Percentiles rank a stretch among this genome's conserved stretches.
Conservation (phyloP, 2,329 filamentous ascomycete species). For the Orbilia ellipsospora region DNA sequence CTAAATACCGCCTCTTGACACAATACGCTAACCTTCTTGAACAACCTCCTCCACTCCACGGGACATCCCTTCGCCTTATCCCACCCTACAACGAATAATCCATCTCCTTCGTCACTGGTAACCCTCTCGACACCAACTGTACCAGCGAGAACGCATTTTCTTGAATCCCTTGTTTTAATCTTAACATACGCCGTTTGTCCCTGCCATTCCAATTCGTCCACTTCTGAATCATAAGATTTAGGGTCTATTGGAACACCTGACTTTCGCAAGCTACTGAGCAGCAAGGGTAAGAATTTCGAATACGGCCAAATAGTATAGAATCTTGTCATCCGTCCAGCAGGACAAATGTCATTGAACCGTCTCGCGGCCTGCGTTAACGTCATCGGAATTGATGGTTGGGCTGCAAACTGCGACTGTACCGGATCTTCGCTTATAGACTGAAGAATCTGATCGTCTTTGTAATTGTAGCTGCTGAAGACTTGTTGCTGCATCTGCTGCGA, state of each 20-base stretch:
- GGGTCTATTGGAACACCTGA: constrained; percentile 74
- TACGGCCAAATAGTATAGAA: constrained; percentile 88
- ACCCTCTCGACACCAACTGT: constrained; percentile 79
- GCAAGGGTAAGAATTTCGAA: constrained; percentile 78
- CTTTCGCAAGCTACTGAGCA: constrained; percentile 83
- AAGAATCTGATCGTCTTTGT: constrained; percentile 42
- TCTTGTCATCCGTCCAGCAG: constrained; percentile 83
- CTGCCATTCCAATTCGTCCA: constrained; percentile 32
- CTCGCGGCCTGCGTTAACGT: constrained; percentile 89
- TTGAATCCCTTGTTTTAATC: constrained; percentile 78
- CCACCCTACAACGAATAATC: constrained; percentile 86
- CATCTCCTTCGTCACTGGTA: constrained; percentile 67
- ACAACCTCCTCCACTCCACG: constrained; percentile 93
- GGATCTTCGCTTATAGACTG: constrained; percentile 48
- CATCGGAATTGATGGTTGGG: constrained; percentile 79
- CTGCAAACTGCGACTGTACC: constrained; percentile 80
- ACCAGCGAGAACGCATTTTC: constrained; percentile 78
- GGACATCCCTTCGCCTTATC: constrained; percentile 96
- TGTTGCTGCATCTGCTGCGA: constrained; percentile 66
- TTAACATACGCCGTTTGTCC: constrained; percentile 66
- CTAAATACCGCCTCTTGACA: constrained; percentile 85
- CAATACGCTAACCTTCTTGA: constrained; percentile 91
- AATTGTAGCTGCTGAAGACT: constrained; percentile 55
- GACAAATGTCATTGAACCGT: constrained; percentile 89
- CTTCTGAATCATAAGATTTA: constrained; percentile 52